Base-by-base conservation (phyloP, 2,329 filamentous ascomycete species). In the Trichoderma sp. region DNA sequence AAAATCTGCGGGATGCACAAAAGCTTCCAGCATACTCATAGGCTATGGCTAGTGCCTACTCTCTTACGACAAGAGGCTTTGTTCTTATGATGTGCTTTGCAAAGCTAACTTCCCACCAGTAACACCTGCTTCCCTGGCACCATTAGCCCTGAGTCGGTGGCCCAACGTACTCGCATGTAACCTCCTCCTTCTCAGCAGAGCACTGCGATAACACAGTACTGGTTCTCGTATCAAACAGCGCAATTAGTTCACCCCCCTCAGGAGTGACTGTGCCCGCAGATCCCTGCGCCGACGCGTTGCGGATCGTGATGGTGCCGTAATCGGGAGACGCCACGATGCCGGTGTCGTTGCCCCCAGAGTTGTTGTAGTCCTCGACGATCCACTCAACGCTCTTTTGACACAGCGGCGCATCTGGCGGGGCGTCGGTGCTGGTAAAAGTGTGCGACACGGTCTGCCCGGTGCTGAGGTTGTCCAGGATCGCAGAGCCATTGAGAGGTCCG, bases 341-440 rank as follows among this genome's bases (percentile, higher is more conserved):
- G 60, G 68, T 68, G 51, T 66, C 69, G 1, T 66, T 60, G 24
- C 47, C 47, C 17, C 24, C 47, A 50, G 47, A 50, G 3, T 50
- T 50, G 57, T 72, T 67, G 66, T 76, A 76, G n/a, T 73, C 74
- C 75, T 88, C 85, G 15, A 88, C 84, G 69, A 88, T 87, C 85
- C 85, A 88, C 71, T 88, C 85, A 12, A 84, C 85, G 67, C 86
- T 86, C 69, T 81, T 80, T 70, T 84, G 78, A 70, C 81, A 83
- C 15, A 87, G 79, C 17, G 70, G 67, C n/a, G 73, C 74, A 2
- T 72, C 72, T 14, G 87, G 79, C 15, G 70, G 67, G n/a, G 73
- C 74, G 2, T 72, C 72, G 57, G 83, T 76, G 60, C 75, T 77
- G 47, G 70, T 76, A 73, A 88, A 81, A 4, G 76, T 79, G 74